These are phyloP conservation scores for Zasmidium angulare DNA, from an alignment of 2,329 filamentous ascomycete genomes.

Conservation along the genomic window DNA sequence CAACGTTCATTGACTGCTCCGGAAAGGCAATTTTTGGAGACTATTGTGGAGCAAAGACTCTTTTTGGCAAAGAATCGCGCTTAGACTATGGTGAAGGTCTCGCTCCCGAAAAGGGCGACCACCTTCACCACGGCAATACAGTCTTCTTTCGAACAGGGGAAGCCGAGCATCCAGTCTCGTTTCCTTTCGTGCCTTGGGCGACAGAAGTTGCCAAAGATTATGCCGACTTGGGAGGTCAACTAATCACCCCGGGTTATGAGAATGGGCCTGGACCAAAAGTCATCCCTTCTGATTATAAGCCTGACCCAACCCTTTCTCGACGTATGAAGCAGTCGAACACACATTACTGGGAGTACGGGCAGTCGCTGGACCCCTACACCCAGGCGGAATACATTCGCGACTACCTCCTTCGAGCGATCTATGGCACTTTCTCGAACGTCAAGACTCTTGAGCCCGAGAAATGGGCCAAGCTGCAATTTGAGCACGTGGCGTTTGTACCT, in stretches of 20 bases:
- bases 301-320: too few species aligned
- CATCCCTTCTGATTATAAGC: neutral
- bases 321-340: neutral
- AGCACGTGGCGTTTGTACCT: neutral
- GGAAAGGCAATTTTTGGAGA: too few species aligned
- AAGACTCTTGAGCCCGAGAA: neutral
- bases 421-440: conserved; percentile 1
- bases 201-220: conserved; percentile 7
- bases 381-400: conserved; percentile 2
- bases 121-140: conserved; percentile 5
- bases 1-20: too few species aligned
- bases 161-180: neutral
- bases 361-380: neutral
- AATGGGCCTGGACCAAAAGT: conserved; percentile 4
- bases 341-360: conserved; percentile 4
- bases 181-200: conserved; percentile 7
- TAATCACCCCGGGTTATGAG: conserved; percentile 4
- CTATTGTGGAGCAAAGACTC: too few species aligned
- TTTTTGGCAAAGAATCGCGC: too few species aligned
- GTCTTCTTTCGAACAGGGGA: conserved; percentile 5
- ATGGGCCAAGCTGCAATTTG: neutral
- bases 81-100: conserved; percentile 1
- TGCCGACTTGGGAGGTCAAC: conserved; percentile 4
- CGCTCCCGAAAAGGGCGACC: neutral
- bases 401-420: conserved; percentile 1